A percentile compares a stretch with the other conserved stretches of the same genome.
Evolutionary conservation across 352 stramenopile genomes (phyloP).

Genomic region (Pythium utonaiense): DNA sequence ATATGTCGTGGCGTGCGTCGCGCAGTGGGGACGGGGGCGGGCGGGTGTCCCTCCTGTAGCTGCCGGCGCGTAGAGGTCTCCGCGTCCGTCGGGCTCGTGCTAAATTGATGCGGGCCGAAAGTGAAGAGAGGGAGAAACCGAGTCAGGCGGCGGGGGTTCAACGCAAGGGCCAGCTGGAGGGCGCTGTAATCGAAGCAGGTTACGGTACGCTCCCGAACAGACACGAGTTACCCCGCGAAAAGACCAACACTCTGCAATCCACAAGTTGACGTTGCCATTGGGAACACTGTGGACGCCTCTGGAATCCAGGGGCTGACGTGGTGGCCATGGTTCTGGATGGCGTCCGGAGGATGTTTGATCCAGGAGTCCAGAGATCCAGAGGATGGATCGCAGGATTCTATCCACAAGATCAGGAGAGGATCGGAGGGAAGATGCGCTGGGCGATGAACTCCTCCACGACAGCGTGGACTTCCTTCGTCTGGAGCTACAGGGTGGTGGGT

Average conservation of each 20-base stretch:
- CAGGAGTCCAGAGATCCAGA: neutral
- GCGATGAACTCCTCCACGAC: constrained; percentile 1
- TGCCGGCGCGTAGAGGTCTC: neutral
- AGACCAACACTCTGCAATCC: neutral
- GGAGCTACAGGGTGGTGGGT: neutral
- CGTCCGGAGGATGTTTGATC: neutral
- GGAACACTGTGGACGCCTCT: neutral
- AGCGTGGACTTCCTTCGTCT: neutral
- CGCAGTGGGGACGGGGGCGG: no score
- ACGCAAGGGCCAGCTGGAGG: neutral
- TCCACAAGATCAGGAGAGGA: constrained; percentile 35
- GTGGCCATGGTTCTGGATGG: neutral
- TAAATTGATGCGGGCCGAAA: constrained; percentile 11
- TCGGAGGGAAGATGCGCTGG: constrained; percentile 18
- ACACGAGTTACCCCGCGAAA: neutral
- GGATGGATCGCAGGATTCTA: neutral
- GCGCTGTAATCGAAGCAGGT: neutral
- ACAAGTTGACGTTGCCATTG: constrained; percentile 1
- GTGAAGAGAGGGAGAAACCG: constrained; percentile 11
- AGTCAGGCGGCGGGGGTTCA: neutral
- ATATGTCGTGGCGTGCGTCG: neutral
- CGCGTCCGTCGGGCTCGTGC: neutral
- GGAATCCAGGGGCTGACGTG: neutral
- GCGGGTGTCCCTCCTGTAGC: no score
- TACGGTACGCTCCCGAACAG: neutral